phyloP scores from a whole-genome alignment of 768 basidiomycete genomes.

The Macrolepiota dolichaula region DNA sequence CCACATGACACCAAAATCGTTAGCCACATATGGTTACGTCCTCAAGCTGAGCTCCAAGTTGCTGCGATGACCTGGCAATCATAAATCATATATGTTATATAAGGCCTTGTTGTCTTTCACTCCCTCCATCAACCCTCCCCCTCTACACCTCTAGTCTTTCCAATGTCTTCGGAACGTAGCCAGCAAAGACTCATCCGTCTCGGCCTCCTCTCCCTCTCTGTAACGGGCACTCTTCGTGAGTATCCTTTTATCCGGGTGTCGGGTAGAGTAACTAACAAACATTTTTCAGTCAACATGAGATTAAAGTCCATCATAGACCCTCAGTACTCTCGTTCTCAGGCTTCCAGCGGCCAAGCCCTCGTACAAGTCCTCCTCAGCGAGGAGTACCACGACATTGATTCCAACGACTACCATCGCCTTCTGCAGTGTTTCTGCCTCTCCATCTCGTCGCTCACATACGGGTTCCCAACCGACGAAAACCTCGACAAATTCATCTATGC shows the following conservation, averaged over 20 bases:
- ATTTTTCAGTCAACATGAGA: conserved; percentile 3
- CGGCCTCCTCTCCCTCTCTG: conserved; percentile 7
- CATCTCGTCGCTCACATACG: conserved; percentile 5
- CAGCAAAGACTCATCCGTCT: conserved; percentile 9
- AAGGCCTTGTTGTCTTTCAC: too few relatives aligned
- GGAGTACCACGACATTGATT: conserved; percentile 5
- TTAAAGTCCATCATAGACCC: conserved; percentile 10
- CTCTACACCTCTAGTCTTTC: neutral
- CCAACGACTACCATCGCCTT: conserved; percentile 3
- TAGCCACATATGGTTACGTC: neutral
- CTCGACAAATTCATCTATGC: conserved; percentile 11
- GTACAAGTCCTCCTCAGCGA: conserved; percentile 5
- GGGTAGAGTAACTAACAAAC: neutral
- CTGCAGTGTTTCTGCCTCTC: conserved; percentile 13
- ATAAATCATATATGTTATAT: neutral
- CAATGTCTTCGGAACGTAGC: conserved; percentile 9
- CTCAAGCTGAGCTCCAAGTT: neutral
- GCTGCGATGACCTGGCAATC: neutral
- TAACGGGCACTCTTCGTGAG: conserved; percentile 9
- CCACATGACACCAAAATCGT: neutral
- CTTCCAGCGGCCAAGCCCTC: conserved; percentile 7
- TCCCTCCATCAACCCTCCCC: neutral
- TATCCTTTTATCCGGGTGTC: neutral
- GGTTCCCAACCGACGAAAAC: conserved; percentile 5
- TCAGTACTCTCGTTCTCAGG: conserved; percentile 4